phyloP scores from a whole-genome alignment of 2,329 filamentous ascomycete genomes.

The Clonostachys sp. region DNA sequence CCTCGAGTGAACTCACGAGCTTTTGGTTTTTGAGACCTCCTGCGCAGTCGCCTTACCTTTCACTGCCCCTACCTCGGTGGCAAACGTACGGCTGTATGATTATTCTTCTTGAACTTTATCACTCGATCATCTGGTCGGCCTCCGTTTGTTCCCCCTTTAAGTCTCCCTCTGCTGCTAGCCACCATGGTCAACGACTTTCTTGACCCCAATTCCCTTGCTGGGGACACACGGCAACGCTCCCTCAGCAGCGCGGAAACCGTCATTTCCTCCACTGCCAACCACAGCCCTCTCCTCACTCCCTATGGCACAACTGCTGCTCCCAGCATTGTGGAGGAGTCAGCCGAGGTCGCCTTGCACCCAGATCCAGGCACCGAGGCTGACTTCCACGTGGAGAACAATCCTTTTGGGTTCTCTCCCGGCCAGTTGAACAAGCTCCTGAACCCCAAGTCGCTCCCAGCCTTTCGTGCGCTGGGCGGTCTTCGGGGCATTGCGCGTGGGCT shows the following conservation, averaged over 20 bases:
- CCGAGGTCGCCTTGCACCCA: slow-evolving; percentile 53
- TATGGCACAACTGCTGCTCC: not conserved
- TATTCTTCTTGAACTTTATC: no score
- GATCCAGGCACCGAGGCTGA: slow-evolving; percentile 69
- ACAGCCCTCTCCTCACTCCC: not conserved
- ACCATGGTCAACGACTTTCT: not conserved
- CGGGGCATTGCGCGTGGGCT: slow-evolving; percentile 71
- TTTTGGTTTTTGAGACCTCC: no score
- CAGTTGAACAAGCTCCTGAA: slow-evolving; percentile 80
- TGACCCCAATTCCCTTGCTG: not conserved
- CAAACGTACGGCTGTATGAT: no score
- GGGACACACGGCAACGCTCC: not conserved
- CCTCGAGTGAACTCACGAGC: no score
- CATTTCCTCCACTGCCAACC: not conserved
- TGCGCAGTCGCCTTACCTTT: no score
- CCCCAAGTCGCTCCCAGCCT: slow-evolving; percentile 76
- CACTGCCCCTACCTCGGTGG: no score
- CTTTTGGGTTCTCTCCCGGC: slow-evolving; percentile 79
- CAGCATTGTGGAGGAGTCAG: not conserved
- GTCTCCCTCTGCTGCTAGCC: not conserved
- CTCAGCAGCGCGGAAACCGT: not conserved
- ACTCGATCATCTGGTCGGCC: no score
- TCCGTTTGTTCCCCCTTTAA: no score
- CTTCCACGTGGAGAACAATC: slow-evolving; percentile 71
- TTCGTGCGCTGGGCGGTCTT: slow-evolving; percentile 71